phyloP scores from a whole-genome alignment of 2,329 filamentous ascomycete genomes.

The Hawksworthiomyces lignivorus region DNA sequence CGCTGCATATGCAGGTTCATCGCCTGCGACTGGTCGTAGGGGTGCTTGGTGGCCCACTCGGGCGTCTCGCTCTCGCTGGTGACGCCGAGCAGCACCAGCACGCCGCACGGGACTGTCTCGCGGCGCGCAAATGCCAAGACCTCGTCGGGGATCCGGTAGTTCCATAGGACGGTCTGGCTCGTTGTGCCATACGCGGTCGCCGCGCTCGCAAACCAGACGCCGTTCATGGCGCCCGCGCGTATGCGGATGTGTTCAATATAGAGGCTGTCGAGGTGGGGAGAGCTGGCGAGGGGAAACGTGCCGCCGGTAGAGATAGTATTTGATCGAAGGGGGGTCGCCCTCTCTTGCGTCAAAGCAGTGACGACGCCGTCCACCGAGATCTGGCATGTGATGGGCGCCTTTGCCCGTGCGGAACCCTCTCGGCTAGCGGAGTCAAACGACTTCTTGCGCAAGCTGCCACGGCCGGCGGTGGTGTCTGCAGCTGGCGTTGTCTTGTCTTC shows the following conservation, averaged over 20 bases:
- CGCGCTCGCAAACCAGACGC: constrained; percentile 50
- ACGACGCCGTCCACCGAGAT: constrained; percentile 40
- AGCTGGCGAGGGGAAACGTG: constrained; percentile 14
- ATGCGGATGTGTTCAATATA: constrained; percentile 41
- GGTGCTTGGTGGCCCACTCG: constrained; percentile 41
- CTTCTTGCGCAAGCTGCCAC: constrained; percentile 18
- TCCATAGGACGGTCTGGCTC: constrained; percentile 51
- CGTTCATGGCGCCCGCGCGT: constrained; percentile 24
- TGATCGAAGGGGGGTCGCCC: no score
- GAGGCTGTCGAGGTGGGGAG: constrained; percentile 28
- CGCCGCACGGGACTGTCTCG: constrained; percentile 49
- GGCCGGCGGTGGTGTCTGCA: not conserved
- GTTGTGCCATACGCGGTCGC: constrained; percentile 48
- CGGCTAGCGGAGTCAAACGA: constrained; percentile 26
- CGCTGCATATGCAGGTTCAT: constrained; percentile 30
- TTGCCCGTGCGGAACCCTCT: constrained; percentile 17
- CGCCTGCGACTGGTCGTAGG: constrained; percentile 27
- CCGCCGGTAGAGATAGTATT: not conserved
- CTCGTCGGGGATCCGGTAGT: constrained; percentile 48
- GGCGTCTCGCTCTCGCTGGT: constrained; percentile 45
- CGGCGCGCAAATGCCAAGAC: constrained; percentile 42
- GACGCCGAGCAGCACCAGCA: constrained; percentile 46
- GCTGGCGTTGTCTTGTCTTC: no score
- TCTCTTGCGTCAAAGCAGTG: constrained; percentile 34
- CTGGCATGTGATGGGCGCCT: constrained; percentile 36